Base-by-base conservation (phyloP, 2,329 filamentous ascomycete species). In the Fusarium sp. region DNA sequence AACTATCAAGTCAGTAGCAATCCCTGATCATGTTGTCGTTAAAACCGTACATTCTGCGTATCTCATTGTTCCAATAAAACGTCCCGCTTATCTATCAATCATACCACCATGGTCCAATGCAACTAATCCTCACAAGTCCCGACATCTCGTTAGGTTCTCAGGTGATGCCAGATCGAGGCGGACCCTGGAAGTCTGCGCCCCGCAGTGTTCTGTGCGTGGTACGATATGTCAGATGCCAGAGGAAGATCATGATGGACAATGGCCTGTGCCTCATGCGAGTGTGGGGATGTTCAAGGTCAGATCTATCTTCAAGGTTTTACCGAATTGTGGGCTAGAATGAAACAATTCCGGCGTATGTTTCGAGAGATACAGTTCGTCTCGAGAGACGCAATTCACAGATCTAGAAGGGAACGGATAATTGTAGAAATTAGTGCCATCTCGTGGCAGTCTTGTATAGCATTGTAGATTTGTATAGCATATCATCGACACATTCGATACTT, bases 391-490 rank as follows among this genome's bases (percentile, higher is more conserved):
- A 14, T 34, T 40, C 38, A 42, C 13, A 26, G 24, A n/a, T n/a
- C 11, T 10, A 43, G 2, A 7, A 33, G 38, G 43, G 15, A 20
- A 15, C 10, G 17, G n/a, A 6, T 14, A 34, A 38, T 40, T 40
- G 13, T 14, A 31, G 53, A 44, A 46, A 60, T 65, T 43, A 60
- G 48, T 11, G 48, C 62, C 62, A 65, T 59, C 60, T 66, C 9
- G 46, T 66, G 43, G 43, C 26, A 54, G 60, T 39, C 34, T 53
- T 59, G 33, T 58, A 64, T 64, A 64, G 59, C 44, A 64, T 64
- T 63, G 48, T 63, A 63, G 18, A 22, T 31, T 53, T 22, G 14
- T 50, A 46, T 63, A 49, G 50, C 46, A 49, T 61, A 64, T 44
- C 44, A 43, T 57, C 45, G 61, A 66, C 20, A 34, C 59, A 24